These are phyloP conservation scores for Elaeis guineensis DNA, from an alignment of 176 grass and related monocot species.

Conservation along the genomic window DNA sequence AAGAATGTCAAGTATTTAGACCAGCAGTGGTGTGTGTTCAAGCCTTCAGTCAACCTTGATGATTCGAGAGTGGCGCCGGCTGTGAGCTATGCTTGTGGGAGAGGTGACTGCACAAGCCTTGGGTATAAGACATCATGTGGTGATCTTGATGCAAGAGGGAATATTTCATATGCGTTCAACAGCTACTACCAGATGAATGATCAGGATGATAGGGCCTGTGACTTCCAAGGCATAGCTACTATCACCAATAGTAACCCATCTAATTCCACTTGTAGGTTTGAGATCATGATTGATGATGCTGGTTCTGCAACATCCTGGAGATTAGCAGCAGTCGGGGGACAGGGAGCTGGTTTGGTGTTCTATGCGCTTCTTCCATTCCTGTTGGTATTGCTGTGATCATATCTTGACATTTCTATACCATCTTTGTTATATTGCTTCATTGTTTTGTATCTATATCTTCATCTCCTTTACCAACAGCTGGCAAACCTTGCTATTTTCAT, in stretches of 20 bases:
- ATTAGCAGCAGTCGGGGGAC: neutral
- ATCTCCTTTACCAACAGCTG: no score
- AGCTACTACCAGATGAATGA: conserved; percentile 72
- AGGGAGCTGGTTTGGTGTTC: conserved; percentile 4
- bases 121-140: conserved; percentile 70
- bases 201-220: conserved; percentile 58
- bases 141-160: conserved; percentile 56
- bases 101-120: conserved; percentile 62
- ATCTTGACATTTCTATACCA: no score
- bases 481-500: no score
- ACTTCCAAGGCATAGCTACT: conserved; percentile 47
- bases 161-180: conserved; percentile 71
- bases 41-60: conserved; percentile 25
- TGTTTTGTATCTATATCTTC: no score
- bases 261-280: conserved; percentile 34
- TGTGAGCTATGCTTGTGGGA: conserved; percentile 64
- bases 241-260: conserved; percentile 48
- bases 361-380: conserved; percentile 12
- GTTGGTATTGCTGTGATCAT: conserved; percentile 11
- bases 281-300: conserved; percentile 37
- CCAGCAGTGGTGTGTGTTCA: conserved; percentile 61
- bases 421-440: no score
- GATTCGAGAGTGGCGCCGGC: conserved; percentile 43
- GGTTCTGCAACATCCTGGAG: neutral
- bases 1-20: conserved; percentile 41